A percentile compares a stretch with the other conserved stretches of the same genome.
Evolutionary conservation across 192 early-diverging fungal genomes (phyloP).

Genomic region (Phycomyces nitens): DNA sequence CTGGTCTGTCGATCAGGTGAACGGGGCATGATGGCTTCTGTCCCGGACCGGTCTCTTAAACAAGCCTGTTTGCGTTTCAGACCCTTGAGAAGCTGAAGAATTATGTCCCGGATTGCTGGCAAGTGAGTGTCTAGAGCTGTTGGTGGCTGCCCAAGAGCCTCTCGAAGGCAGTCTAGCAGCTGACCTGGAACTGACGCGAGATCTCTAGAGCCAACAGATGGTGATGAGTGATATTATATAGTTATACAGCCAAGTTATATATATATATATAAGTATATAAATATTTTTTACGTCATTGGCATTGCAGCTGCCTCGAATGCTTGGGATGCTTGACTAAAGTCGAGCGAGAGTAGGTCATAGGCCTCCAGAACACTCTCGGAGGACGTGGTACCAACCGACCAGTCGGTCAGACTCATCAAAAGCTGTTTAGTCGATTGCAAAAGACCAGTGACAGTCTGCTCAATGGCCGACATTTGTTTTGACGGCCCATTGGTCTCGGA

Average conservation of each 20-base stretch:
- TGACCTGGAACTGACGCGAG: conserved; percentile 43
- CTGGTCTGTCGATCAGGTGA: background rate
- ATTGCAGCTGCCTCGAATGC: conserved; percentile 27
- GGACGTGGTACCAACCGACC: conserved; percentile 36
- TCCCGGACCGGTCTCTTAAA: conserved; percentile 30
- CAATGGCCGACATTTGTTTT: conserved; percentile 41
- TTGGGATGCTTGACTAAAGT: conserved; percentile 44
- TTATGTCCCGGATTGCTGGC: conserved; percentile 50
- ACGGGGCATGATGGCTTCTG: background rate
- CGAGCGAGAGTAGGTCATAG: conserved; percentile 39
- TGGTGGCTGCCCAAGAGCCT: conserved; percentile 41
- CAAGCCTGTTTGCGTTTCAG: conserved; percentile 50
- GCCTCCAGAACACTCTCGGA: conserved; percentile 45
- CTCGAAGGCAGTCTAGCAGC: conserved; percentile 41
- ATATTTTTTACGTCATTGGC: conserved; percentile 28
- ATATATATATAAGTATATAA: too few species aligned
- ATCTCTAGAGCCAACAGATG: conserved; percentile 40
- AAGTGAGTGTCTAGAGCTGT: conserved; percentile 43
- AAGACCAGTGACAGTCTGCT: conserved; percentile 45
- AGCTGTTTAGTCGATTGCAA: conserved; percentile 47
- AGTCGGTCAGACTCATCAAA: conserved; percentile 43
- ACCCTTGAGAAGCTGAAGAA: conserved; percentile 48
- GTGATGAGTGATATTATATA: too few species aligned
- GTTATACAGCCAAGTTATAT: too few species aligned
- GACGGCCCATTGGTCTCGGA: background rate